Percentiles rank a stretch among this genome's conserved stretches.
These are phyloP conservation scores for Vigna reflexopilosa DNA, from an alignment of 306 rosid genomes.

Conservation along the genomic window DNA sequence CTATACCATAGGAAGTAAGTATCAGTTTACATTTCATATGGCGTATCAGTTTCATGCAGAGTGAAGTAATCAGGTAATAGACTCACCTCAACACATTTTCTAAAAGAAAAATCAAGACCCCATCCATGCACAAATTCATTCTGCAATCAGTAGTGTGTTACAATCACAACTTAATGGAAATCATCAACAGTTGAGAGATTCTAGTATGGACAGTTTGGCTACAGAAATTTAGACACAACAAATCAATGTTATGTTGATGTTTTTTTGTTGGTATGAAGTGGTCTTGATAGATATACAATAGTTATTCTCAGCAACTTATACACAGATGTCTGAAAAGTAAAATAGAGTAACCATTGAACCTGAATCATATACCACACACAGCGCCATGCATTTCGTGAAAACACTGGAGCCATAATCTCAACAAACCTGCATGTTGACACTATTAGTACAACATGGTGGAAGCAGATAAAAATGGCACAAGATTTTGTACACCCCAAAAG, in stretches of 20 bases:
- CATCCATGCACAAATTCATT: slow-evolving; percentile 97
- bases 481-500: background rate
- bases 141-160: slow-evolving; percentile 53
- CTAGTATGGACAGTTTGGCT: background rate
- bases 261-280: background rate
- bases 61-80: slow-evolving; percentile 21
- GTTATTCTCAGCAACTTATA: background rate
- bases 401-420: slow-evolving; percentile 99
- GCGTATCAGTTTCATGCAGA: background rate
- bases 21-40: slow-evolving; percentile 22
- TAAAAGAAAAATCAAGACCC: slow-evolving; percentile 97
- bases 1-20: slow-evolving; percentile 45
- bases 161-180: slow-evolving; percentile 8
- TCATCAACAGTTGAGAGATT: background rate
- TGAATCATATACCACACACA: slow-evolving; percentile 99
- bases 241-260: background rate
- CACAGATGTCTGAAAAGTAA: background rate
- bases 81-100: slow-evolving; percentile 94
- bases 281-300: background rate
- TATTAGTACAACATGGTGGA: slow-evolving; percentile 17
- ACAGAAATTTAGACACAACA: background rate
- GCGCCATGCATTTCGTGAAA: slow-evolving; percentile 96
- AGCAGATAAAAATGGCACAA: slow-evolving; percentile 17
- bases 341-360: slow-evolving; percentile 50
- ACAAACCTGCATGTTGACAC: slow-evolving; percentile 68